These are phyloP conservation scores for Ganoderma boninense DNA, from an alignment of 1,284 basidiomycete species.

Conservation along the genomic window DNA sequence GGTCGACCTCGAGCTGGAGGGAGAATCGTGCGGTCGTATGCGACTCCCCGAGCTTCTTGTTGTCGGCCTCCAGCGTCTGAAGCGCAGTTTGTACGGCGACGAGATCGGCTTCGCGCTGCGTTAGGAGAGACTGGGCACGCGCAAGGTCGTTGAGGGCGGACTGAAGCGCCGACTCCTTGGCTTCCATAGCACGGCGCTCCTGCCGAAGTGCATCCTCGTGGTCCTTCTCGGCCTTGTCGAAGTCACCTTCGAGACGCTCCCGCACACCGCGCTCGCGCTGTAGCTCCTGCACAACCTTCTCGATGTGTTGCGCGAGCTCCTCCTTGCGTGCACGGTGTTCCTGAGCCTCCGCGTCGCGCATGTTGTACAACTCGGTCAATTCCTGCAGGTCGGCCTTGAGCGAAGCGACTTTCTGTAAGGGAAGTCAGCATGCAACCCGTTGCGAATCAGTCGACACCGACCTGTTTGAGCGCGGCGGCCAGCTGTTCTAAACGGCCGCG, in stretches of 20 bases:
- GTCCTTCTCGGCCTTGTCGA: conserved; percentile 62
- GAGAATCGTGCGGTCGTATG: conserved; percentile 88
- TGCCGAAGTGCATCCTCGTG: conserved; percentile 66
- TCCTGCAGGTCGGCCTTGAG: conserved; percentile 72
- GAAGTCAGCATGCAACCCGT: conserved; percentile 5
- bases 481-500: conserved; percentile 78
- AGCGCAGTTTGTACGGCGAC: conserved; percentile 78
- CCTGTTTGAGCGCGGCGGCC: conserved; percentile 81
- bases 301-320: conserved; percentile 78
- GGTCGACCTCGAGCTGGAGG: conserved; percentile 90
- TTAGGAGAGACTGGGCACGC: conserved; percentile 65
- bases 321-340: conserved; percentile 74
- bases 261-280: conserved; percentile 62
- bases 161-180: conserved; percentile 72
- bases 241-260: conserved; percentile 64
- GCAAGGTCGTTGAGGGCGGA: conserved; percentile 68
- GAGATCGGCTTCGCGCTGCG: conserved; percentile 78
- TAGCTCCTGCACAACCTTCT: conserved; percentile 76
- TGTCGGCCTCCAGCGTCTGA: conserved; percentile 69
- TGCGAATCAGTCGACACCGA: conserved; percentile 35
- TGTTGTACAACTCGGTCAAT: conserved; percentile 66
- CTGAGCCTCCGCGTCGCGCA: conserved; percentile 64
- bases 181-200: conserved; percentile 68
- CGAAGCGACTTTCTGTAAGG: conserved; percentile 65
- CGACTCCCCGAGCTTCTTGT: conserved; percentile 80